A percentile compares a stretch with the other conserved stretches of the same genome.
Conservation (phyloP, 441 rosid species). For the Breynia disticha region DNA sequence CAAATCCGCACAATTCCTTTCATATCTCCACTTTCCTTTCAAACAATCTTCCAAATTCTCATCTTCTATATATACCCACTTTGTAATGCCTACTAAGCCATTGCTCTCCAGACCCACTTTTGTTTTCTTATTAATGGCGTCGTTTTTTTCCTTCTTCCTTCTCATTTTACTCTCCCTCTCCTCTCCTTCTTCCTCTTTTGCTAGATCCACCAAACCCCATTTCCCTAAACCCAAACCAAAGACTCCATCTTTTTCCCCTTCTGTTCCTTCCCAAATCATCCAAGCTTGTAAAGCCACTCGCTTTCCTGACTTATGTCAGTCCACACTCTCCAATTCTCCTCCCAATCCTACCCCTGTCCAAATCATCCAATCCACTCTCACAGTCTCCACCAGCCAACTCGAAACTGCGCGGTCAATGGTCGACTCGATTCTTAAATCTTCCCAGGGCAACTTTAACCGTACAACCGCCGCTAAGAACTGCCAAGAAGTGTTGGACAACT, state of each 20-base stretch:
- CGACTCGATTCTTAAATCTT: slow-evolving; percentile 35
- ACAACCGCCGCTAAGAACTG: slow-evolving; percentile 53
- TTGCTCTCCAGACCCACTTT: background rate
- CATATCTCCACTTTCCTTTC: background rate
- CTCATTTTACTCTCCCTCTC: slow-evolving; percentile 18
- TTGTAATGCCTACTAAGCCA: too few relatives aligned
- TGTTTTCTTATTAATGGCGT: slow-evolving; percentile 19
- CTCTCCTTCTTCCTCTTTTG: slow-evolving; percentile 12
- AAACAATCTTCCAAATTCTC: background rate
- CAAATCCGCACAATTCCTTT: too few relatives aligned
- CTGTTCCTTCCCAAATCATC: slow-evolving; percentile 25
- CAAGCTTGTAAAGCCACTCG: slow-evolving; percentile 73
- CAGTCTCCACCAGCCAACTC: slow-evolving; percentile 47
- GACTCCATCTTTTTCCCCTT: slow-evolving; percentile 2
- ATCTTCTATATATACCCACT: background rate
- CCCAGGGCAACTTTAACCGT: slow-evolving; percentile 40
- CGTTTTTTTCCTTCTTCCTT: slow-evolving; percentile 13
- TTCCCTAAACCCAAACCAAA: slow-evolving; percentile 4
- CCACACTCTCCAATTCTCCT: slow-evolving; percentile 40
- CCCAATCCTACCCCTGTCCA: slow-evolving; percentile 38
- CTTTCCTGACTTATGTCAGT: slow-evolving; percentile 43
- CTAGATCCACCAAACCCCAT: too few relatives aligned
- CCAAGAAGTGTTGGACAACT: slow-evolving; percentile 35
- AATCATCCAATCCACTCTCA: slow-evolving; percentile 53
- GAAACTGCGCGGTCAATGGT: slow-evolving; percentile 42